Evolutionary conservation across 805 yeast genomes (phyloP).

Genomic region (Trichomonascus vanleenenianus): DNA sequence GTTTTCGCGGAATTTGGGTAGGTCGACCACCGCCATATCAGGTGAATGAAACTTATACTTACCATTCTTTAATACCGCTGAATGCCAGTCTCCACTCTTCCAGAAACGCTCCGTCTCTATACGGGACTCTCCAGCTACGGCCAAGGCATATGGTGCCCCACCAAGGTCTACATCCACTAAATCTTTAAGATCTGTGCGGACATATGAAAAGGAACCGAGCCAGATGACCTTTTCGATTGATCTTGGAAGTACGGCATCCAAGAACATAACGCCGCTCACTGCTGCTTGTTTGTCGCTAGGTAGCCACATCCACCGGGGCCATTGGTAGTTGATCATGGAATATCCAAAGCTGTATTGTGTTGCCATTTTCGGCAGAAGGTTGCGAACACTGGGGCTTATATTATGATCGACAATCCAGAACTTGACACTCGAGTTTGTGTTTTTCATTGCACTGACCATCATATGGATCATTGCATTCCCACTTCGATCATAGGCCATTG

Average conservation of each 20-base stretch:
- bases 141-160: conserved; percentile 80
- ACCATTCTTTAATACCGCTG: too few relatives aligned
- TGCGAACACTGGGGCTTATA: conserved; percentile 60
- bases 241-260: conserved; percentile 82
- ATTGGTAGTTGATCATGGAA: conserved; percentile 73
- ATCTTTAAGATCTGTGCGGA: conserved; percentile 65
- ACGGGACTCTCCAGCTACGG: conserved; percentile 81
- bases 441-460: conserved; percentile 67
- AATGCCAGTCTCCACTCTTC: conserved; percentile 96
- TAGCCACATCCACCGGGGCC: conserved; percentile 86
- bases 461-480: conserved; percentile 70
- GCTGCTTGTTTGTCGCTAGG: conserved; percentile 74
- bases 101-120: conserved; percentile 81
- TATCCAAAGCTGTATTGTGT: conserved; percentile 53
- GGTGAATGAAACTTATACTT: conserved; percentile 58
- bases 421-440: conserved; percentile 57
- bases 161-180: conserved; percentile 58
- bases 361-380: conserved; percentile 51
- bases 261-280: conserved; percentile 78
- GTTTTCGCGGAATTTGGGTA: conserved; percentile 52
- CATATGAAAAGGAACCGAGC: conserved; percentile 80
- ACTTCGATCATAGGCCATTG: conserved; percentile 72
- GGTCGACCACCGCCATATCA: conserved; percentile 77
- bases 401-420: conserved; percentile 85
- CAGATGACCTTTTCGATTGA: conserved; percentile 67